phyloP scores from a whole-genome alignment of 768 basidiomycete genomes.

The Filobasidium wieringae region DNA sequence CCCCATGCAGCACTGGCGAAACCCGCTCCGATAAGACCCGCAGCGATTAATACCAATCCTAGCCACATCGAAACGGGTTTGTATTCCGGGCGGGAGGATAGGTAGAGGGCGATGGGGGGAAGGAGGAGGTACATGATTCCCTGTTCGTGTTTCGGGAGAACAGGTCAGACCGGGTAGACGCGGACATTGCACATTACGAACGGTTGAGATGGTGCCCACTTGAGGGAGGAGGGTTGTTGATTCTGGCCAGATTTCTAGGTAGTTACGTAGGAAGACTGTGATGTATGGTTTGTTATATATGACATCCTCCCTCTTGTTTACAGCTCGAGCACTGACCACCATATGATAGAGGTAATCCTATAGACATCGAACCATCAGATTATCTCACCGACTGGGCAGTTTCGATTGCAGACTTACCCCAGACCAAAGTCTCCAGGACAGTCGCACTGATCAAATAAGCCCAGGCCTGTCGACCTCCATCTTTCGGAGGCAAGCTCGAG shows the following conservation, averaged over 20 bases:
- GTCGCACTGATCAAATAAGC: slow-evolving; percentile 20
- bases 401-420: slow-evolving; percentile 13
- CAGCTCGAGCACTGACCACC: neutral
- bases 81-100: slow-evolving; percentile 15
- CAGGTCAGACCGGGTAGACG: neutral
- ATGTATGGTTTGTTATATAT: neutral
- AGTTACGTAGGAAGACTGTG: slow-evolving; percentile 19
- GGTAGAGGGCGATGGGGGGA: slow-evolving; percentile 14
- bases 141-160: neutral
- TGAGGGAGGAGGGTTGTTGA: slow-evolving; percentile 13
- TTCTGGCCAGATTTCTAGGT: slow-evolving; percentile 9
- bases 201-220: slow-evolving; percentile 18
- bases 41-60: slow-evolving; percentile 12
- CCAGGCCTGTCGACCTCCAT: slow-evolving; percentile 22
- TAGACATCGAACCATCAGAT: neutral
- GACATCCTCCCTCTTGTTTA: neutral
- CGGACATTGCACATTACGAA: too few species aligned
- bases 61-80: slow-evolving; percentile 17
- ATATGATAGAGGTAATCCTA: slow-evolving; percentile 1
- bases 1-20: slow-evolving; percentile 14
- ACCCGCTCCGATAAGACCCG: slow-evolving; percentile 17
- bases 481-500: slow-evolving; percentile 20
- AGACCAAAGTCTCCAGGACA: slow-evolving; percentile 19
- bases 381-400: neutral
- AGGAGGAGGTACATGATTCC: slow-evolving; percentile 22